Conservation (phyloP, 257 asterid species). For the Haberlea rhodopensis region DNA sequence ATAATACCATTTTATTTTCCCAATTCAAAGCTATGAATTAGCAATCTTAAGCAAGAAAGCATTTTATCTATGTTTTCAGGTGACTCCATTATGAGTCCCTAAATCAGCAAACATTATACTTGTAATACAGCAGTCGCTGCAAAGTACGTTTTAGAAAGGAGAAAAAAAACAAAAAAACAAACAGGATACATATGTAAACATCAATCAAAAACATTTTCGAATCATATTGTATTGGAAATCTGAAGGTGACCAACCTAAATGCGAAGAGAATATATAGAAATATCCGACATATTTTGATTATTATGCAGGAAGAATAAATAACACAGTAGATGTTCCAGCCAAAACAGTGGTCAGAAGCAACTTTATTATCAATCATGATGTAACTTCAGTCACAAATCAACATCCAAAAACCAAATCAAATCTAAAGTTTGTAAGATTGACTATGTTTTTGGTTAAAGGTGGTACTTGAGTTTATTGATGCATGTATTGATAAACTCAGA, state of each 20-base stretch:
- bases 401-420: conserved; percentile 5
- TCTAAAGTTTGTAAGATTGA: no score
- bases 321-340: conserved; percentile 16
- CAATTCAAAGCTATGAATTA: no score
- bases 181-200: neutral
- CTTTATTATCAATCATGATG: conserved; percentile 4
- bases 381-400: conserved; percentile 20
- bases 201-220: no score
- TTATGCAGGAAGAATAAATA: conserved; percentile 11
- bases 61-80: conserved; percentile 83
- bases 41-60: no score
- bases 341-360: conserved; percentile 9
- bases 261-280: neutral
- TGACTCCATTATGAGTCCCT: conserved; percentile 92
- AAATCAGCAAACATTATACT: conserved; percentile 26
- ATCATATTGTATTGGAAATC: no score
- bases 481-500: no score
- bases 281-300: neutral
- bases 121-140: conserved; percentile 16
- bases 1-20: no score
- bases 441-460: no score
- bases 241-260: neutral
- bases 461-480: no score
- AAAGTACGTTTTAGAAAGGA: conserved; percentile 16
- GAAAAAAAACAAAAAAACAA: no score